These are phyloP conservation scores for Geotrichum cucujoidarum DNA, from an alignment of 1,139 yeast species.

Conservation along the genomic window DNA sequence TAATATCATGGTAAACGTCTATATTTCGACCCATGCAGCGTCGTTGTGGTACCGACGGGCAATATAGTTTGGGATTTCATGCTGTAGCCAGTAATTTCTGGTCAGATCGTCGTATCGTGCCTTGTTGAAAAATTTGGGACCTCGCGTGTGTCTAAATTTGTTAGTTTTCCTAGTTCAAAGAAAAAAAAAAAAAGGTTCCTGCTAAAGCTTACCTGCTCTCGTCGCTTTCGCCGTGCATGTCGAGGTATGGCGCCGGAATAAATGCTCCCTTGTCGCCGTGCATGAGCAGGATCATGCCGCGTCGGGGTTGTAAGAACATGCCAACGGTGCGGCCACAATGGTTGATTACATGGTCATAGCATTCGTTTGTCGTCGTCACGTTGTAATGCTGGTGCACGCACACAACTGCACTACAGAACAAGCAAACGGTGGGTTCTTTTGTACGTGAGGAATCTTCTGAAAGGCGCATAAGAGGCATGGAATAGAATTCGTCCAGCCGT, in stretches of 20 bases:
- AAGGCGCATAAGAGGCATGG: constrained; percentile 28
- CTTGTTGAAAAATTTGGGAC: constrained; percentile 62
- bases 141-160: constrained; percentile 37
- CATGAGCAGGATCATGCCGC: constrained; percentile 59
- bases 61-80: constrained; percentile 69
- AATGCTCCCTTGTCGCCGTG: constrained; percentile 73
- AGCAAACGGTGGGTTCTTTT: constrained; percentile 75
- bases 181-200: neutral
- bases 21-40: too few relatives aligned
- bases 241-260: constrained; percentile 76
- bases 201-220: constrained; percentile 39
- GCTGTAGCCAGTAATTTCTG: constrained; percentile 69
- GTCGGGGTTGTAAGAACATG: constrained; percentile 70
- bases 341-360: constrained; percentile 37
- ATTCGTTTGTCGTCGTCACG: constrained; percentile 40
- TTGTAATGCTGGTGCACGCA: constrained; percentile 57
- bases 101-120: constrained; percentile 63
- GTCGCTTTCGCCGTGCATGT: constrained; percentile 83
- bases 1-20: neutral
- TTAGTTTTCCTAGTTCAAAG: constrained; percentile 26
- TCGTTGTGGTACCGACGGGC: constrained; percentile 74
- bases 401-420: constrained; percentile 70
- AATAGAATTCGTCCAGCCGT: constrained; percentile 62
- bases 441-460: constrained; percentile 30
- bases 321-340: constrained; percentile 63